Conservation (phyloP, 805 yeast species). For the Zygosaccharomyces bisporus region DNA sequence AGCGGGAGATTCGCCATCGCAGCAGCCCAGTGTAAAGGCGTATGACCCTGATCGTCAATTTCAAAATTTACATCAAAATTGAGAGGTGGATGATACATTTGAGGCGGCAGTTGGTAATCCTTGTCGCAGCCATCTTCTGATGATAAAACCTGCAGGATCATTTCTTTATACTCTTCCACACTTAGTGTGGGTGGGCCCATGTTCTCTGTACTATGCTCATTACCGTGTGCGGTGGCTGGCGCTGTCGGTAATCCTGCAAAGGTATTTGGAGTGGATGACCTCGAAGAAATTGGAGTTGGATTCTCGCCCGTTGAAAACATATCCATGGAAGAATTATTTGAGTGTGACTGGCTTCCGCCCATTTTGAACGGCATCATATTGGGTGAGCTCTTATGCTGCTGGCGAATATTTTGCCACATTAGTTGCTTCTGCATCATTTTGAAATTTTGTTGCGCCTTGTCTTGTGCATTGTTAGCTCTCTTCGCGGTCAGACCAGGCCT, state of each 20-base stretch:
- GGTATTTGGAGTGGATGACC: conserved; percentile 20
- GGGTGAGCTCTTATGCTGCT: conserved; percentile 9
- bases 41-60: conserved; percentile 77
- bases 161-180: conserved; percentile 29
- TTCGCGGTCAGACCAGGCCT: neutral
- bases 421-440: conserved; percentile 21
- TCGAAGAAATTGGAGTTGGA: conserved; percentile 26
- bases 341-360: conserved; percentile 18
- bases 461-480: conserved; percentile 25
- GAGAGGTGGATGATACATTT: conserved; percentile 53
- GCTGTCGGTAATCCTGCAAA: conserved; percentile 18
- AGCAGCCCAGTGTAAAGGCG: conserved; percentile 82
- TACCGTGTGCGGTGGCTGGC: conserved; percentile 15
- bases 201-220: conserved; percentile 9
- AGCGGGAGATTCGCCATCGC: conserved; percentile 68
- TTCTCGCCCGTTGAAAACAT: conserved; percentile 27
- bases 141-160: conserved; percentile 32
- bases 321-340: conserved; percentile 25
- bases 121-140: conserved; percentile 32
- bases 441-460: conserved; percentile 27
- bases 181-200: conserved; percentile 12
- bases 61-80: conserved; percentile 62
- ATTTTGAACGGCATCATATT: conserved; percentile 11
- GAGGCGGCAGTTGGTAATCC: conserved; percentile 31
- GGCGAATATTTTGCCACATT: conserved; percentile 18